These are phyloP conservation scores for Candida albicans DNA, from an alignment of 1,139 yeast genomes.

Conservation along the genomic window DNA sequence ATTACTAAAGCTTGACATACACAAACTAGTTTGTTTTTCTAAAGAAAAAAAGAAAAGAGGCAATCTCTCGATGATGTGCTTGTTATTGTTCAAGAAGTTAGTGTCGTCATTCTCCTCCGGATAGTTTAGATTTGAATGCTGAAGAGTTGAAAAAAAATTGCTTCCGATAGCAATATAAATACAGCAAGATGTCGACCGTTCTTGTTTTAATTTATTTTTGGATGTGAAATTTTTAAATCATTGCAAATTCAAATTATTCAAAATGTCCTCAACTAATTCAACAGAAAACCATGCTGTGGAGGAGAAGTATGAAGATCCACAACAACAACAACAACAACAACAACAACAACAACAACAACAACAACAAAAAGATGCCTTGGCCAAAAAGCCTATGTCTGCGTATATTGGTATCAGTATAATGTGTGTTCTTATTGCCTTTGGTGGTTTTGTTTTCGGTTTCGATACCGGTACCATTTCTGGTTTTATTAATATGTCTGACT, in stretches of 20 bases:
- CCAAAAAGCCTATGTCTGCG: constrained; percentile 9
- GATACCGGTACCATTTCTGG: constrained; percentile 78
- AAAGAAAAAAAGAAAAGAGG: no score
- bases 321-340: constrained; percentile 2
- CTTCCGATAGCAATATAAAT: background rate
- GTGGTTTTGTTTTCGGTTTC: constrained; percentile 73
- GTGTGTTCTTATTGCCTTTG: constrained; percentile 52
- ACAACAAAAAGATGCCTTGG: constrained; percentile 4
- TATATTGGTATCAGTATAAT: constrained; percentile 12
- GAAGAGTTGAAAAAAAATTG: no score
- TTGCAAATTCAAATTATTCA: background rate
- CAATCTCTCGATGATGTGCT: no score
- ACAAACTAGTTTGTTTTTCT: no score
- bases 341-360: constrained; percentile 2
- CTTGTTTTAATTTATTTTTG: background rate
- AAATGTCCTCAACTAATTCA: background rate
- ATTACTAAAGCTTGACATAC: no score
- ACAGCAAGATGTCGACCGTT: background rate
- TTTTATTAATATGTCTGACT: constrained; percentile 57
- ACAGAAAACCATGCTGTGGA: constrained; percentile 2
- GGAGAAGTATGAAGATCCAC: constrained; percentile 1
- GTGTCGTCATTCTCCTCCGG: no score
- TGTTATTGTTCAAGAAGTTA: no score
- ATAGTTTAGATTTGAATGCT: no score
- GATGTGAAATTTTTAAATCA: background rate